Evolutionary conservation across 352 stramenopile species (phyloP).

Genomic region (Elongisporangium undulatum): DNA sequence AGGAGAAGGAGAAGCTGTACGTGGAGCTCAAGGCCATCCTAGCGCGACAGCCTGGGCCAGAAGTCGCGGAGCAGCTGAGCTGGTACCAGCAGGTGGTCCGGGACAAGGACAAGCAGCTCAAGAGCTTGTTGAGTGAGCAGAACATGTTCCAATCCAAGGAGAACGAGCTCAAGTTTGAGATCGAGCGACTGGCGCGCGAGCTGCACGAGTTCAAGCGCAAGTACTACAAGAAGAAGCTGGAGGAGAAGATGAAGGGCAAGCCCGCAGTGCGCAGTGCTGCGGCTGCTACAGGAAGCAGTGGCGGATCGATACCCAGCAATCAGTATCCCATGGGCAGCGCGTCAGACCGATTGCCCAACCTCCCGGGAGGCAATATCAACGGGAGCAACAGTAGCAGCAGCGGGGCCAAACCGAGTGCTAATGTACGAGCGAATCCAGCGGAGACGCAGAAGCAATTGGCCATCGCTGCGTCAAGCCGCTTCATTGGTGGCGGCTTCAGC

Average conservation of each 20-base stretch:
- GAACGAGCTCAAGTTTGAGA: slow-evolving; percentile 95
- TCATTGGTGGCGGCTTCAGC: slow-evolving; percentile 92
- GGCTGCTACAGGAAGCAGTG: not conserved
- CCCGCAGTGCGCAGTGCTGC: slow-evolving; percentile 20
- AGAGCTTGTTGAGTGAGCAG: slow-evolving; percentile 94
- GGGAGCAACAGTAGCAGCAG: slow-evolving; percentile 13
- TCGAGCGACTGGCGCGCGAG: slow-evolving; percentile 89
- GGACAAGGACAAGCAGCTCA: slow-evolving; percentile 96
- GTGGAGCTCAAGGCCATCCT: slow-evolving; percentile 93
- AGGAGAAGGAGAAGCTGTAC: slow-evolving; percentile 96
- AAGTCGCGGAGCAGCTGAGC: slow-evolving; percentile 94
- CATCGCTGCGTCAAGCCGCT: slow-evolving; percentile 83
- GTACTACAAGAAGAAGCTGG: slow-evolving; percentile 93
- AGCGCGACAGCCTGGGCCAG: slow-evolving; percentile 89
- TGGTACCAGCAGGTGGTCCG: slow-evolving; percentile 95
- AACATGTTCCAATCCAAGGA: slow-evolving; percentile 96
- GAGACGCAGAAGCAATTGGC: slow-evolving; percentile 85
- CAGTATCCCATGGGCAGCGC: not conserved
- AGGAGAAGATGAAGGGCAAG: slow-evolving; percentile 79
- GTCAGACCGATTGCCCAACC: slow-evolving; percentile 29
- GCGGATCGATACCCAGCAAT: not conserved
- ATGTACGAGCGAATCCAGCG: slow-evolving; percentile 35
- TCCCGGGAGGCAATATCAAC: slow-evolving; percentile 15
- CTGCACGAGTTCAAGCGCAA: slow-evolving; percentile 94
- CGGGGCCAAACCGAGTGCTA: slow-evolving; percentile 3